Evolutionary conservation across 2,329 filamentous ascomycete species (phyloP).

Genomic region (Helicocarpus griseus): DNA sequence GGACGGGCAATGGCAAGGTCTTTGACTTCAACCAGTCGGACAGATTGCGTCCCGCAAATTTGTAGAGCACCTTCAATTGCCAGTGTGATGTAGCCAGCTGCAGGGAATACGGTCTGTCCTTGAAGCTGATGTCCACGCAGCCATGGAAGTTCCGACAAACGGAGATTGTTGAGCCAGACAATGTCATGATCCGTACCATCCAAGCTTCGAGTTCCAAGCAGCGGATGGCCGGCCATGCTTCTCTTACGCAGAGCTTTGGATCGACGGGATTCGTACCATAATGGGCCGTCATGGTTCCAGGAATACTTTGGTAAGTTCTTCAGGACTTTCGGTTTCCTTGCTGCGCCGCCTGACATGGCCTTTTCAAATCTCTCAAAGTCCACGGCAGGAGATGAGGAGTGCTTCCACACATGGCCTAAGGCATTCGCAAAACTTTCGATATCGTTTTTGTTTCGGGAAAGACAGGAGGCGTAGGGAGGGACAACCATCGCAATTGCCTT

Average conservation of each 20-base stretch:
- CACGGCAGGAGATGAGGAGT: slow-evolving; percentile 2
- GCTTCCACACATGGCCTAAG: slow-evolving; percentile 8
- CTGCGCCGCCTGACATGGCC: background rate
- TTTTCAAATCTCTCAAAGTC: slow-evolving; percentile 1
- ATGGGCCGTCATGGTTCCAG: slow-evolving; percentile 10
- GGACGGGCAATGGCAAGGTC: slow-evolving; percentile 12
- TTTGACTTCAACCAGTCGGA: slow-evolving; percentile 12
- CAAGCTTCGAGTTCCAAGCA: slow-evolving; percentile 11
- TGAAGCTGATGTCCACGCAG: slow-evolving; percentile 23
- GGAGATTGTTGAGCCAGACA: slow-evolving; percentile 20
- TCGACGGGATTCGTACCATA: slow-evolving; percentile 15
- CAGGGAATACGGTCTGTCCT: slow-evolving; percentile 23
- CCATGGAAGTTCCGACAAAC: slow-evolving; percentile 21
- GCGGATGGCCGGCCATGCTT: slow-evolving; percentile 8
- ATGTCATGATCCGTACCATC: slow-evolving; percentile 14
- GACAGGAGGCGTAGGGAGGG: background rate
- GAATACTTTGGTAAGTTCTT: slow-evolving; percentile 13
- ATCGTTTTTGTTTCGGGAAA: slow-evolving; percentile 14
- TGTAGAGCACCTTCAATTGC: slow-evolving; percentile 17
- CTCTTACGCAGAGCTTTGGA: slow-evolving; percentile 8
- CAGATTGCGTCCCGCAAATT: slow-evolving; percentile 1
- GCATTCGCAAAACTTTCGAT: slow-evolving; percentile 8
- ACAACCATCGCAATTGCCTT: background rate
- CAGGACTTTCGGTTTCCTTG: slow-evolving; percentile 1
- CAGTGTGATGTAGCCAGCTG: slow-evolving; percentile 16